Evolutionary conservation across 345 rosid genomes (phyloP), one percentile per base, ranked within the genome.

Genomic region (Clausena lansium): DNA sequence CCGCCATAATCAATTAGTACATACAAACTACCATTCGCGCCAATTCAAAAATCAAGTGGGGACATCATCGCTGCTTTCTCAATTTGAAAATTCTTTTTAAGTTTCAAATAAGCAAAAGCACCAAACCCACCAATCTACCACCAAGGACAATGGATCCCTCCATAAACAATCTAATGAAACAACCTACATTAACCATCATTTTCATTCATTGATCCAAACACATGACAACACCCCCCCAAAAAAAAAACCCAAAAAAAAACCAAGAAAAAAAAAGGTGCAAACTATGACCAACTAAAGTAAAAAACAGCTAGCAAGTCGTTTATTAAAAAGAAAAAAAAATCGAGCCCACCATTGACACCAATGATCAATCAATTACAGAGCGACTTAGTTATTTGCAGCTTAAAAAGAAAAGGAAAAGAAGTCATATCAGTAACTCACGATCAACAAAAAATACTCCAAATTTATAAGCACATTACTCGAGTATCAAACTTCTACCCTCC

Each of bases 381-480:
- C 14, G 47, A 58, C 73, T 27, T 50, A 19, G 9, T 47, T 10
- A 28, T 20, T 6, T 15, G 57, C 78, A 36, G 60, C 70, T 45
- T 13, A 11, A 45, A 11, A 45, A 45, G 50, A 13, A 13, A 41
- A 13, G 17, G 50, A 45, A 45, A 45, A 45, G 5, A 45, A 45
- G 50, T 45, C 50, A 45, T 45, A 45, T 45, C 50, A 45, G 1
- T 45, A 15, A 45, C 50, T 72, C 36, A 67, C 62, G 27, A 60
- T 55, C 71, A 47, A 28, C n/a, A 47, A 52, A 60, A 63, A 52
- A 32, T 39, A 55, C 24, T 69, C 30, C 61, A 67, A 72, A 62
- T 64, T 41, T 36, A 9, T 28, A 55, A 2, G 28, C 83, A 75
- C 83, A 79, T 81, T 86, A 82, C 76, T 27, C 5, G 68, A 47